Evolutionary conservation across 2,329 filamentous ascomycete species (phyloP).

Genomic region (Pseudogymnoascus sp.): DNA sequence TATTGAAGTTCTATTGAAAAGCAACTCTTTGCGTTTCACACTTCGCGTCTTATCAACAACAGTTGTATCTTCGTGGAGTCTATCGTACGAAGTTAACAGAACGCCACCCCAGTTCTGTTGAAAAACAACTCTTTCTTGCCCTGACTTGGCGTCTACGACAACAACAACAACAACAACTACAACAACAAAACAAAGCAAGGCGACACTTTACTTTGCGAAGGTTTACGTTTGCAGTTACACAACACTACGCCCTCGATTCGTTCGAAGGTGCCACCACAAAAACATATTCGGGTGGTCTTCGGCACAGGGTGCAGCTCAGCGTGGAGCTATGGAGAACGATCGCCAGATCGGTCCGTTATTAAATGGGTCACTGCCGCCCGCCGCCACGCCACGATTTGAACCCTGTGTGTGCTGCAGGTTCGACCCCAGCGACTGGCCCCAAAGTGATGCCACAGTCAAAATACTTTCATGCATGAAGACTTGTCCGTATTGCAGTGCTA

Average conservation of each 20-base stretch:
- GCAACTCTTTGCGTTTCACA: background rate
- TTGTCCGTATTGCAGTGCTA: background rate
- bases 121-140: background rate
- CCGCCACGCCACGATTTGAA: background rate
- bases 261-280: background rate
- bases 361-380: background rate
- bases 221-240: background rate
- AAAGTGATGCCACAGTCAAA: background rate
- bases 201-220: background rate
- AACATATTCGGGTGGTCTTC: background rate
- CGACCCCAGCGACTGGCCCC: background rate
- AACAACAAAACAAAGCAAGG: background rate
- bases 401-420: background rate
- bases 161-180: background rate
- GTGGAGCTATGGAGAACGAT: background rate
- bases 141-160: background rate
- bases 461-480: background rate
- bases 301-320: background rate
- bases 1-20: background rate
- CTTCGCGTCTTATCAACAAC: background rate
- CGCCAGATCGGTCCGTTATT: background rate
- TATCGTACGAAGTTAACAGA: background rate
- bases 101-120: background rate
- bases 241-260: background rate
- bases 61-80: background rate